A percentile compares a stretch with the other conserved stretches of the same genome.
phyloP scores from a whole-genome alignment of 768 basidiomycete genomes.

The Chalciporus sphaerocephalus region DNA sequence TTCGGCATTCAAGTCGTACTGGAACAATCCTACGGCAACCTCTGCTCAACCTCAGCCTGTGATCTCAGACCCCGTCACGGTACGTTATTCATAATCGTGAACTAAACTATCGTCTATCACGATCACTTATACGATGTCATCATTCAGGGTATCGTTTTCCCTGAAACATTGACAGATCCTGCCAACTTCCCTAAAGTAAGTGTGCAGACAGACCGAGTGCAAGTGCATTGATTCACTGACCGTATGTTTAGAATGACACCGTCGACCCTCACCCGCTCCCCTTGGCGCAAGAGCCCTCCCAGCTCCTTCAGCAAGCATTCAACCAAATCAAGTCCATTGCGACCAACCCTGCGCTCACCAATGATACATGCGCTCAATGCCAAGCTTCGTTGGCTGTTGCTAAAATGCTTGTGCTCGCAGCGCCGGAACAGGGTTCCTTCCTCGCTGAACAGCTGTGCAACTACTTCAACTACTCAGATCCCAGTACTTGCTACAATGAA shows the following conservation, averaged over 20 bases:
- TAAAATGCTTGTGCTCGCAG: conserved; percentile 42
- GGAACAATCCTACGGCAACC: conserved; percentile 66
- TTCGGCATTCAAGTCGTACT: conserved; percentile 55
- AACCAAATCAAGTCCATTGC: conserved; percentile 37
- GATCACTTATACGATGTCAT: neutral
- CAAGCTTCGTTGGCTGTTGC: conserved; percentile 36
- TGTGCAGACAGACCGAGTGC: neutral
- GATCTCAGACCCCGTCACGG: conserved; percentile 63
- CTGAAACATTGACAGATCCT: conserved; percentile 56
- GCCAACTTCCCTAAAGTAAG: conserved; percentile 48
- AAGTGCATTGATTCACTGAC: neutral
- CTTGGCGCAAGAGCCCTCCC: conserved; percentile 27
- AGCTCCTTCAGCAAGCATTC: conserved; percentile 38
- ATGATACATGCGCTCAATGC: conserved; percentile 38
- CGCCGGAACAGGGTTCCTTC: conserved; percentile 39
- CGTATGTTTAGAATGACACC: conserved; percentile 35
- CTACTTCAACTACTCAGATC: conserved; percentile 39
- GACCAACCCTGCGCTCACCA: conserved; percentile 34
- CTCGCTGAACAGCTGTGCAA: conserved; percentile 43
- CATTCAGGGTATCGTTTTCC: conserved; percentile 51
- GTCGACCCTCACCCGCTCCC: conserved; percentile 44
- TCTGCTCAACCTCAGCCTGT: conserved; percentile 67
- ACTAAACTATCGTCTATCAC: neutral
- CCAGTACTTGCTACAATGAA: conserved; percentile 32
- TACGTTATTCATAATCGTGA: conserved; percentile 25